Evolutionary conservation across 805 yeast genomes (phyloP), one percentile per base, ranked within the genome.

Genomic region (Candida saitoana): DNA sequence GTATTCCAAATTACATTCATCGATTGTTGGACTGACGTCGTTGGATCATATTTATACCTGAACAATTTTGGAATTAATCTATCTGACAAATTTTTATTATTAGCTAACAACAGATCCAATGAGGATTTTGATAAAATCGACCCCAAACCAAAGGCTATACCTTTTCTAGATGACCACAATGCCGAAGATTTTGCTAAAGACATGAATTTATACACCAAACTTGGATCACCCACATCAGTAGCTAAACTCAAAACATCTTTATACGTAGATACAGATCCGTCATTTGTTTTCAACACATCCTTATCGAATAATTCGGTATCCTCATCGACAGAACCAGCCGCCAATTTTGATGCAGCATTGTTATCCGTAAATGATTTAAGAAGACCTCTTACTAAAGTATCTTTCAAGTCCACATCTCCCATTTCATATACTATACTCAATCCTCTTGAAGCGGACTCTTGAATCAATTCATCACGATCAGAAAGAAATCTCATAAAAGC

Each of bases 191-290:
- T 83, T 0, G 97, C 95, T 43, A 91, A 65, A 0, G 96, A 81
- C 96, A 91, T 88, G 59, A 91, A 91, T 56, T 88, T 87, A 63
- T 91, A 91, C 3, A 91, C 96, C 49, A 91, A 74, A 49, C 93
- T 78, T 11, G 98, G 96, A 61, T 91, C 96, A 20, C 98, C 98
- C 7, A 89, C 95, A 56, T 91, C 99, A 1, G 93, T 80, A 0
- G 99, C 97, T 38, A 91, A 69, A 52, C 71, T 86, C 51, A 91
- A 69, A 22, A 91, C 87, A 61, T 91, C 99, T 53, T 84, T 87
- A 59, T 91, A 91, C 0, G 98, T 90, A 0, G 95, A 85, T 3
- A 91, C 80, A 0, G 96, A 85, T 1, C 91, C 89, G 47, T 86
- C 93, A 36, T 82, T 84, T 0, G 96, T 87, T 38, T 76, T 83